Evolutionary conservation across 306 rosid species (phyloP), one percentile per base, ranked within the genome.

Genomic region (Canavalia ensiformis): DNA sequence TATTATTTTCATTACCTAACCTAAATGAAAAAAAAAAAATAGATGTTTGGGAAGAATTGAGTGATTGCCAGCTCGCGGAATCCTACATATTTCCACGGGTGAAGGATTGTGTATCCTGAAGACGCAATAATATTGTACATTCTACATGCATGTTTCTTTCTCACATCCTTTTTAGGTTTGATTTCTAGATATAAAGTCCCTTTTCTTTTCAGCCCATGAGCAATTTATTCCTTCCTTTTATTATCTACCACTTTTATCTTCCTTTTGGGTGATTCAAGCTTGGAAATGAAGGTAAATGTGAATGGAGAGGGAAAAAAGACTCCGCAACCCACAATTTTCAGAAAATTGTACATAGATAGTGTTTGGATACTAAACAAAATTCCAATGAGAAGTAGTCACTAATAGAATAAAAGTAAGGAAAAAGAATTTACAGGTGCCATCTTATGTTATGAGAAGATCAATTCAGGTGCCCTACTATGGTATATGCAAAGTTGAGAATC

Each of bases 81-180:
- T 76, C 81, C 64, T 18, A 39, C 67, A 66, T 18, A n/a, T 44
- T 78, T 72, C 83, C 90, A 83, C 37, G 45, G 73, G 51, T 57
- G 71, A 71, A 60, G 81, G 87, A 33, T 75, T 78, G 41, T 80
- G 78, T 85, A 86, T 68, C 46, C 67, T 79, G 49, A 0, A 39
- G 62, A 18, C 58, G 78, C 11, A 81, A 73, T 64, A 74, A 73
- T 64, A 74, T 70, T 44, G 75, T 51, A 56, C 83, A 3, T 33
- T 41, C 73, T 8, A 58, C 41, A 44, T 57, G 67, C 64, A 35
- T 64, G 64, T 66, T 66, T 78, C 39, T 74, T 49, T 74, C 79
- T 41, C 46, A 3, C 65, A 2, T 42, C 54, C 51, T 54, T 63
- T 54, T 56, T 58, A 45, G 60, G 49, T 69, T 12, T 80, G 7